Conservation (phyloP, 192 early-diverging fungal species). For the Jimgerdemannia lactiflua region DNA sequence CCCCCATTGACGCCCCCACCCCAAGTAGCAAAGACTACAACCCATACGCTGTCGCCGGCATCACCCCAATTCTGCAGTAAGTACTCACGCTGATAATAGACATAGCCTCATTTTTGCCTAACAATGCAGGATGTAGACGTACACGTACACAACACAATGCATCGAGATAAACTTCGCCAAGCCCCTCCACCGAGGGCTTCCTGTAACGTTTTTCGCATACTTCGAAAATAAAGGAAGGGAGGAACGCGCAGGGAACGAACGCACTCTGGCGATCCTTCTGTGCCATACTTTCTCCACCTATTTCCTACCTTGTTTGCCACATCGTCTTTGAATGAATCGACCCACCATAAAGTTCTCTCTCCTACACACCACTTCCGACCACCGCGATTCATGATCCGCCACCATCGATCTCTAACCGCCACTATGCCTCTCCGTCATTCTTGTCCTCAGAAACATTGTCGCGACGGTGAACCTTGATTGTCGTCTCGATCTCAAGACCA, state of each 20-base stretch:
- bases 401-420: conserved; percentile 1
- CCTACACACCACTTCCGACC: no score
- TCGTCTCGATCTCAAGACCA: conserved; percentile 96
- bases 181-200: background rate
- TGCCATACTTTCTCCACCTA: background rate
- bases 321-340: background rate
- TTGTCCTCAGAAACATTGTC: conserved; percentile 84
- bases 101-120: background rate
- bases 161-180: conserved; percentile 1
- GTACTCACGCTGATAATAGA: conserved; percentile 15
- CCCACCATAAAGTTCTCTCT: no score
- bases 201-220: no score
- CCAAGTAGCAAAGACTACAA: conserved; percentile 34
- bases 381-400: background rate
- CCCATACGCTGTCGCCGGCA: conserved; percentile 48
- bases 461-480: conserved; percentile 98
- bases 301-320: background rate
- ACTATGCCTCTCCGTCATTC: background rate
- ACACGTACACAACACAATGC: background rate
- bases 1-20: conserved; percentile 37
- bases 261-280: conserved; percentile 1
- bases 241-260: background rate
- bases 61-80: conserved; percentile 64
- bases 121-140: background rate
- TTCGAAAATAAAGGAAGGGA: conserved; percentile 3